These are phyloP conservation scores for Backusella parvicylindrica DNA, from an alignment of 192 early-diverging fungal species.

Conservation along the genomic window DNA sequence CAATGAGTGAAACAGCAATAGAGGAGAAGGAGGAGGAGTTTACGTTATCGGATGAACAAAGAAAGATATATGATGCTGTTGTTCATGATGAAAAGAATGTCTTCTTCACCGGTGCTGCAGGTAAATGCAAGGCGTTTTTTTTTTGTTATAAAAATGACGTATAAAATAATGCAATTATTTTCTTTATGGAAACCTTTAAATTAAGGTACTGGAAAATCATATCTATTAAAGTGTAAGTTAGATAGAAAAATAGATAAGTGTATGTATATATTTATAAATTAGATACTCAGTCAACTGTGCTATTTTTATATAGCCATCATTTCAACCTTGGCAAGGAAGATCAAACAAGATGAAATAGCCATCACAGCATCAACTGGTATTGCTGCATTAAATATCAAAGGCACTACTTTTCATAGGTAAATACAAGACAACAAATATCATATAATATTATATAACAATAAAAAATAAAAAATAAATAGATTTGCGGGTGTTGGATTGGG, in stretches of 20 bases:
- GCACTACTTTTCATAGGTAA: slow-evolving; percentile 59
- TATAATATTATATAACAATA: too few relatives aligned
- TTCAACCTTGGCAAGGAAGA: slow-evolving; percentile 12
- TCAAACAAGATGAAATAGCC: slow-evolving; percentile 35
- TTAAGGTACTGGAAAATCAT: slow-evolving; percentile 50
- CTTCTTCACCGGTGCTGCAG: slow-evolving; percentile 74
- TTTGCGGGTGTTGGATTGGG: slow-evolving; percentile 65
- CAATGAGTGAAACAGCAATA: not conserved
- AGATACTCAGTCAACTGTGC: not conserved
- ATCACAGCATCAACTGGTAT: slow-evolving; percentile 74
- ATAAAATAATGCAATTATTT: not conserved
- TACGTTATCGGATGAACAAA: slow-evolving; percentile 48
- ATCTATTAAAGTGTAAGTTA: slow-evolving; percentile 33
- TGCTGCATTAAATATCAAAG: slow-evolving; percentile 71
- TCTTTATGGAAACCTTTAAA: not conserved
- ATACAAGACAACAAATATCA: not conserved
- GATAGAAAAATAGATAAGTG: not conserved
- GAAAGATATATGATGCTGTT: slow-evolving; percentile 52
- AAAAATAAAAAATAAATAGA: too few relatives aligned
- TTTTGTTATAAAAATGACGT: not conserved
- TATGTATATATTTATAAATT: too few relatives aligned
- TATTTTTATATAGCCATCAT: slow-evolving; percentile 34
- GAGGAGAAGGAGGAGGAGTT: not conserved
- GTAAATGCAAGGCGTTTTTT: not conserved
- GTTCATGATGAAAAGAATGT: slow-evolving; percentile 51